phyloP scores from a whole-genome alignment of 2,329 filamentous ascomycete species.

The Ophiostoma sp. region DNA sequence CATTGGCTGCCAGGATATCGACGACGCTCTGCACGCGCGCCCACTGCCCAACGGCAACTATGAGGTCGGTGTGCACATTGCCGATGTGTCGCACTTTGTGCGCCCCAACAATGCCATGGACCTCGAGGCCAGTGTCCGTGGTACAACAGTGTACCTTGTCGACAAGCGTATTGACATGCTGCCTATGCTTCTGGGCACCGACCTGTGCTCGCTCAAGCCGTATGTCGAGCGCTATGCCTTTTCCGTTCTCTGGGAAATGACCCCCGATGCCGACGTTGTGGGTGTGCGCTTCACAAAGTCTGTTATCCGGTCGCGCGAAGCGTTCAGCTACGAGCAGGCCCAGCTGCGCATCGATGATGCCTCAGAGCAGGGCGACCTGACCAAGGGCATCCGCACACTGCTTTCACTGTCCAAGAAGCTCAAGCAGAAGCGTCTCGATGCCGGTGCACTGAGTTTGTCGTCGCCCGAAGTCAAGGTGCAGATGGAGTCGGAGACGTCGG shows the following conservation, averaged over 20 bases:
- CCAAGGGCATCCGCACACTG: constrained; percentile 79
- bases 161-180: constrained; percentile 99
- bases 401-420: constrained; percentile 88
- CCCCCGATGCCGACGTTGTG: constrained; percentile 71
- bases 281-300: constrained; percentile 90
- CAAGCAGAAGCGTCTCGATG: constrained; percentile 91
- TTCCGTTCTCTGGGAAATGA: constrained; percentile 83
- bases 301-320: constrained; percentile 92
- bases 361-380: constrained; percentile 83
- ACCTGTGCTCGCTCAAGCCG: constrained; percentile 92
- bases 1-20: constrained; percentile 93
- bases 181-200: constrained; percentile 89
- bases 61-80: constrained; percentile 96
- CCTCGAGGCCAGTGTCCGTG: constrained; percentile 83
- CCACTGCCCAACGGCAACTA: constrained; percentile 85
- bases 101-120: constrained; percentile 98
- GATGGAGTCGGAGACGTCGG: constrained; percentile 90
- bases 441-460: constrained; percentile 88
- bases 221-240: constrained; percentile 94
- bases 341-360: constrained; percentile 88
- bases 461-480: constrained; percentile 98
- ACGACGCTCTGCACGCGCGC: constrained; percentile 88
- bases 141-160: constrained; percentile 94
- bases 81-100: constrained; percentile 98
- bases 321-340: constrained; percentile 95